A percentile compares a stretch with the other conserved stretches of the same genome.
Evolutionary conservation across 495 filamentous ascomycete species (phyloP).

Genomic region (Tuber magnatum): DNA sequence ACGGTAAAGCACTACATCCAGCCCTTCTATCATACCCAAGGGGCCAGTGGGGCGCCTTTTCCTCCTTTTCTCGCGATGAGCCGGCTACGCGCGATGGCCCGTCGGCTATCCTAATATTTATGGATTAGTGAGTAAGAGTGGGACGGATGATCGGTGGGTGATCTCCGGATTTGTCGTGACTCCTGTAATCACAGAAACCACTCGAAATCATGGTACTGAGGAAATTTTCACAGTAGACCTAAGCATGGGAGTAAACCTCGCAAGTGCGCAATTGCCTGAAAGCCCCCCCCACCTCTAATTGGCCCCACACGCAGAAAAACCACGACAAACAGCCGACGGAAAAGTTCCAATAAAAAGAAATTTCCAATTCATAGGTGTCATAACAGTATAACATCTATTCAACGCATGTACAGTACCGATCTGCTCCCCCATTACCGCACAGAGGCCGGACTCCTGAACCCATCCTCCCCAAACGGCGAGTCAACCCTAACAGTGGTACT

Average conservation of each 20-base stretch:
- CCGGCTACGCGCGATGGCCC: neutral
- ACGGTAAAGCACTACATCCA: too few relatives aligned
- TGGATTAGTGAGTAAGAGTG: neutral
- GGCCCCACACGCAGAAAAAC: neutral
- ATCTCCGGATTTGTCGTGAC: neutral
- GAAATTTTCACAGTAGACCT: neutral
- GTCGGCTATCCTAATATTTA: neutral
- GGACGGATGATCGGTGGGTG: neutral
- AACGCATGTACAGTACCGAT: neutral
- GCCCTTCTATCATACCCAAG: too few relatives aligned
- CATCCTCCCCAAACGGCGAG: constrained; percentile 30
- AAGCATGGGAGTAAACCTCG: neutral
- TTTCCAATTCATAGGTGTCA: neutral
- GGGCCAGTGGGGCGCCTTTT: neutral
- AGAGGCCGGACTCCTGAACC: constrained; percentile 23
- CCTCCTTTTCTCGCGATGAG: neutral
- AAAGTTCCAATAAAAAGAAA: neutral
- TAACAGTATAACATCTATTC: neutral
- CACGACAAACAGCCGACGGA: neutral
- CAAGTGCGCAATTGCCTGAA: neutral
- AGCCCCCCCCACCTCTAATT: neutral
- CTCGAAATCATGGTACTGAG: neutral
- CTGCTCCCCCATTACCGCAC: neutral
- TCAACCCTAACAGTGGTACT: constrained; percentile 45
- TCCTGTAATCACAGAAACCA: neutral